These are phyloP conservation scores for Tylopilus orsonianus DNA, from an alignment of 1,284 basidiomycete species.

Conservation along the genomic window DNA sequence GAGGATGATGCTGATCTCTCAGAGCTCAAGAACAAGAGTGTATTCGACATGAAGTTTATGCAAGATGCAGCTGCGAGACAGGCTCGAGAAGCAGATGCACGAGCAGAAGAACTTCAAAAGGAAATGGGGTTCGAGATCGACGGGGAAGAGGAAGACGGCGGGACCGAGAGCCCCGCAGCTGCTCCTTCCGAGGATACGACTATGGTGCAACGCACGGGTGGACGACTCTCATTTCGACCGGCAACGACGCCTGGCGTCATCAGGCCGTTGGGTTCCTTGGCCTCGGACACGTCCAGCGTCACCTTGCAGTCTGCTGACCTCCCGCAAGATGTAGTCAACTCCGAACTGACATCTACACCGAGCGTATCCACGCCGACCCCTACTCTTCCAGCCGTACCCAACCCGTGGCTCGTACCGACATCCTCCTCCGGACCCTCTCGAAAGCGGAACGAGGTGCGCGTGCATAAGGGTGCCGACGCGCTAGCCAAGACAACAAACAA, in stretches of 20 bases:
- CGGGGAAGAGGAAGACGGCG: constrained; percentile 40
- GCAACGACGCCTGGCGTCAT: constrained; percentile 29
- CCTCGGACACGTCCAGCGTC: constrained; percentile 68
- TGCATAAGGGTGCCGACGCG: constrained; percentile 60
- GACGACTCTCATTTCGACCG: constrained; percentile 58
- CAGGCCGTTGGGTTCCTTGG: constrained; percentile 44
- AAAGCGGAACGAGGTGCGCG: constrained; percentile 66
- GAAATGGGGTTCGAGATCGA: constrained; percentile 54
- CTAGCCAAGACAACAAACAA: constrained; percentile 68
- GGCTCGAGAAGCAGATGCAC: constrained; percentile 54
- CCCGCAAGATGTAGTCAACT: constrained; percentile 30
- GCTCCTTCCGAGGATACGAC: constrained; percentile 30
- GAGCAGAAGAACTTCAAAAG: constrained; percentile 68
- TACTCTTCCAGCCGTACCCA: constrained; percentile 3
- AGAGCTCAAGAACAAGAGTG: constrained; percentile 52
- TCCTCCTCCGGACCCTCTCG: constrained; percentile 23
- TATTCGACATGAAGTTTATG: constrained; percentile 97
- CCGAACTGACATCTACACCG: constrained; percentile 24
- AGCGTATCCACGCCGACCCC: constrained; percentile 22
- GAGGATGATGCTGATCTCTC: constrained; percentile 35
- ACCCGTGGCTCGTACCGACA: constrained; percentile 28
- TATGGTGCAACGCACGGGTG: constrained; percentile 53
- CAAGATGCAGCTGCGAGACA: constrained; percentile 79
- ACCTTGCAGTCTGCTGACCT: constrained; percentile 65
- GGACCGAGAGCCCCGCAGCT: constrained; percentile 35